These are phyloP conservation scores for Cupressus sempervirens DNA, from an alignment of 75 land plant species.

Conservation along the genomic window DNA sequence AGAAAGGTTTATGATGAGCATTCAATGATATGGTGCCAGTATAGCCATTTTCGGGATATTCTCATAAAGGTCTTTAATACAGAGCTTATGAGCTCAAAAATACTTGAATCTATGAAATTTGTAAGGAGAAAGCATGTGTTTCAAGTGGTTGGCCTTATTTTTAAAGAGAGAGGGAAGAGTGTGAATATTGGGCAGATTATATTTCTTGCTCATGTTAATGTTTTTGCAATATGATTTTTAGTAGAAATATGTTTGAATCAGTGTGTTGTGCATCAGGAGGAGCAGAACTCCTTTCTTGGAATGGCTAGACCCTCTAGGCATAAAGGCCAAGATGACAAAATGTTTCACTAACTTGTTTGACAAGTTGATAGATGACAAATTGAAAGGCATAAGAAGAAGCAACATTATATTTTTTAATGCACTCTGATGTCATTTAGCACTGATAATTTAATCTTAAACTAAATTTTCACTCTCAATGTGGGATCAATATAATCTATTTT, in stretches of 20 bases:
- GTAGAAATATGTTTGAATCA: constrained; percentile 1
- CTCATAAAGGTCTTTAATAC: neutral
- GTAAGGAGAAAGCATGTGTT: constrained; percentile 7
- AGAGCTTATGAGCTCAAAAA: neutral
- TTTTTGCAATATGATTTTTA: constrained; percentile 2
- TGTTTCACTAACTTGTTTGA: constrained; percentile 16
- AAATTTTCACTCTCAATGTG: neutral
- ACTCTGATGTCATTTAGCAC: neutral
- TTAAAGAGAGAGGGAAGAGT: neutral
- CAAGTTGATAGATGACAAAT: constrained; percentile 18
- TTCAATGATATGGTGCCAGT: neutral
- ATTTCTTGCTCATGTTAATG: neutral
- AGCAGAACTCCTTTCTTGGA: constrained; percentile 18
- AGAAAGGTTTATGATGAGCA: neutral
- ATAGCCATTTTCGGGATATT: neutral
- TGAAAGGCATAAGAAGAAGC: constrained; percentile 9
- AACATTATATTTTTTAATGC: neutral
- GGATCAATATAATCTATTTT: neutral
- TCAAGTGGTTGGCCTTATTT: constrained; percentile 5
- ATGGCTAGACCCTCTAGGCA: constrained; percentile 38
- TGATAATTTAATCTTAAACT: neutral
- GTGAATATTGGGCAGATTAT: constrained; percentile 18
- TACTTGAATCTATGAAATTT: neutral
- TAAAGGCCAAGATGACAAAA: constrained; percentile 20
- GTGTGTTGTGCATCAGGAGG: neutral